Conservation (phyloP, 2,329 filamentous ascomycete species). For the Drechslerella dactyloides region DNA sequence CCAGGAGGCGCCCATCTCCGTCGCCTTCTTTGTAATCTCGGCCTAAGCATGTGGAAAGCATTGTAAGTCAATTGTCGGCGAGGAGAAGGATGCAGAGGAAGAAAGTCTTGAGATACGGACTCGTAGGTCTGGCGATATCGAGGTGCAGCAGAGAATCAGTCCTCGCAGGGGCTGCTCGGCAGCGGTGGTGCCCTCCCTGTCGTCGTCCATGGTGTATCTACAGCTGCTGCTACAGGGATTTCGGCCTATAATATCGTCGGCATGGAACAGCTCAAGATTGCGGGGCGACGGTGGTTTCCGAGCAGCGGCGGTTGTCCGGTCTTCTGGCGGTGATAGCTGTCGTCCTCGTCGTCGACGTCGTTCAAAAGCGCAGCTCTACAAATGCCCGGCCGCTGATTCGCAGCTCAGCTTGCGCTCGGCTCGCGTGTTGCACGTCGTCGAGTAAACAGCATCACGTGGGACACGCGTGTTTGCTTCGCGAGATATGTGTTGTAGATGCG, state of each 20-base stretch:
- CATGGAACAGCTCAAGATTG: neutral
- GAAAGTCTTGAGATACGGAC: constrained; percentile 62
- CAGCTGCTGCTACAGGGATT: neutral
- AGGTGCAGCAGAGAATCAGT: constrained; percentile 85
- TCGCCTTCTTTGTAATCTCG: constrained; percentile 69
- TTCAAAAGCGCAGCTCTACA: neutral
- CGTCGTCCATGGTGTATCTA: constrained; percentile 23
- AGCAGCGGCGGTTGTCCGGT: neutral
- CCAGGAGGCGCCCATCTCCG: constrained; percentile 84
- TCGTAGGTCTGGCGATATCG: constrained; percentile 77
- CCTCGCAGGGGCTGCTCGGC: constrained; percentile 67
- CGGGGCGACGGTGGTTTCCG: neutral
- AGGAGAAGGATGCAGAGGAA: constrained; percentile 25
- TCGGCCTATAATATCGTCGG: neutral
- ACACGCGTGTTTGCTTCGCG: neutral
- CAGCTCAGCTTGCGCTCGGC: neutral
- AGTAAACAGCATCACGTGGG: neutral
- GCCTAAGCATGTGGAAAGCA: constrained; percentile 56
- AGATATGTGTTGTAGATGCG: neutral
- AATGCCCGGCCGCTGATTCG: too few species aligned
- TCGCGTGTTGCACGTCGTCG: neutral
- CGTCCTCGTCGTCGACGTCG: neutral
- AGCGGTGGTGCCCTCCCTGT: constrained; percentile 36
- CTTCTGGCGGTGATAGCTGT: neutral
- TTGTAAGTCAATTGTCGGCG: constrained; percentile 57